These are phyloP conservation scores for Aspergillus floridensis DNA, from an alignment of 2,329 filamentous ascomycete genomes.

Conservation along the genomic window DNA sequence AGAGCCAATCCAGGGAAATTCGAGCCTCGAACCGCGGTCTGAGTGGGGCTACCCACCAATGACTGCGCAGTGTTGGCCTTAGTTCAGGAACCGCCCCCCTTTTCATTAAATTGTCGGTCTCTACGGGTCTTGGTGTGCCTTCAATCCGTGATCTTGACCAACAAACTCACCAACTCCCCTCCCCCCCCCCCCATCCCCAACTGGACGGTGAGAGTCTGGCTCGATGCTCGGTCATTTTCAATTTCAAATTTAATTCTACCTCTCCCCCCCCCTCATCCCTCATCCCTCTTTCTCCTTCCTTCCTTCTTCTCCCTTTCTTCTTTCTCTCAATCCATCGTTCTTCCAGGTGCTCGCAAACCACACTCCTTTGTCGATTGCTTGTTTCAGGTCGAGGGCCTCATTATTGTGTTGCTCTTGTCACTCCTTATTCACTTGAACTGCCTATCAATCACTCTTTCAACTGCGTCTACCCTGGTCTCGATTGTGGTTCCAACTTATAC, in stretches of 20 bases:
- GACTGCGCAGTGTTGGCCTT: background rate
- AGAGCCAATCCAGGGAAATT: slow-evolving; percentile 7
- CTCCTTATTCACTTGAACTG: slow-evolving; percentile 12
- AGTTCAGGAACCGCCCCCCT: slow-evolving; percentile 22
- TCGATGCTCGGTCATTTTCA: background rate
- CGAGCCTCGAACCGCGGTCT: slow-evolving; percentile 11
- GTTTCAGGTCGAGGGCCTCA: slow-evolving; percentile 14
- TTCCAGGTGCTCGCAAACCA: slow-evolving; percentile 14
- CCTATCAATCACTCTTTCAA: slow-evolving; percentile 10
- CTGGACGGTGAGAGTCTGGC: background rate
- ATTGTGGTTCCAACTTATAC: background rate
- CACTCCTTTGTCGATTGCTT: slow-evolving; percentile 15
- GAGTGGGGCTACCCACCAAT: slow-evolving; percentile 15
- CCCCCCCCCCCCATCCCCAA: slow-evolving; percentile 9
- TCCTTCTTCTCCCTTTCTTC: slow-evolving; percentile 5
- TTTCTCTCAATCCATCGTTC: slow-evolving; percentile 1
- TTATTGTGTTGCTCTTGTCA: slow-evolving; percentile 13
- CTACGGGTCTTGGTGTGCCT: slow-evolving; percentile 1
- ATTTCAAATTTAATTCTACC: slow-evolving; percentile 9
- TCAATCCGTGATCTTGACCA: background rate
- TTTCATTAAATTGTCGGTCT: slow-evolving; percentile 18
- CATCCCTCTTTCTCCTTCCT: background rate
- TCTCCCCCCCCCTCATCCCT: slow-evolving; percentile 2
- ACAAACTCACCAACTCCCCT: background rate
- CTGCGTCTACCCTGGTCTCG: slow-evolving; percentile 7